Base-by-base conservation (phyloP, 2,329 filamentous ascomycete genomes). In the Colletotrichum viniferum region DNA sequence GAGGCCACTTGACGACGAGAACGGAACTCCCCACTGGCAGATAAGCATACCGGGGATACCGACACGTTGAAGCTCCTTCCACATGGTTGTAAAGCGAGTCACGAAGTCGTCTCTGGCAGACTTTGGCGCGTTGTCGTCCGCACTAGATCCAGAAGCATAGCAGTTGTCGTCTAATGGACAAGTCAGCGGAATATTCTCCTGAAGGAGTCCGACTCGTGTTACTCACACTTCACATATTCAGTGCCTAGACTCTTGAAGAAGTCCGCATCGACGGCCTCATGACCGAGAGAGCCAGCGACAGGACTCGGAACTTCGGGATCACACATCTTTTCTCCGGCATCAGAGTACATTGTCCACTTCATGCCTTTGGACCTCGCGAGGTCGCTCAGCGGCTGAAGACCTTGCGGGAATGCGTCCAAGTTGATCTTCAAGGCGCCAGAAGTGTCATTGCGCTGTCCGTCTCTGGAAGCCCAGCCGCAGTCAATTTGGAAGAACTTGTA, bases 231-330 rank as follows among this genome's bases (percentile, higher is more conserved):
- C 12, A 69, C 30, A 32, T 69, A 69, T 55, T 69, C 66, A 9
- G 66, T 69, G 66, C 60, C 60, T 16, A 69, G 55, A 10, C 28
- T 69, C 32, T 69, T 69, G 66, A 69, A 69, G 55, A 69, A 69
- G 24, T 69, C 66, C 14, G 66, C 66, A 13, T 69, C 66, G 13
- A 38, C 66, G 34, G 55, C 66, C 60, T 69, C 66, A 24, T 38
- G 55, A 2, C 66, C 66, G 13, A 69, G 66, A 7, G 66, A 69
- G 32, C 66, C 66, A 2, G 24, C 10, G 4, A 61, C 66, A 1
- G 18, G 32, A 38, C 66, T 43, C 0, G 66, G 62, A 16, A 65
- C 36, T 21, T 43, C 13, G 0, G 62, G 21, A 21, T 65, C 62
- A 5, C 62, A 65, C 62, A 48, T 65, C 4, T 26, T 24, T 1